Evolutionary conservation across 176 grass and related monocot species (phyloP), one percentile per base, ranked within the genome.

Genomic region (Oryza coarctata): DNA sequence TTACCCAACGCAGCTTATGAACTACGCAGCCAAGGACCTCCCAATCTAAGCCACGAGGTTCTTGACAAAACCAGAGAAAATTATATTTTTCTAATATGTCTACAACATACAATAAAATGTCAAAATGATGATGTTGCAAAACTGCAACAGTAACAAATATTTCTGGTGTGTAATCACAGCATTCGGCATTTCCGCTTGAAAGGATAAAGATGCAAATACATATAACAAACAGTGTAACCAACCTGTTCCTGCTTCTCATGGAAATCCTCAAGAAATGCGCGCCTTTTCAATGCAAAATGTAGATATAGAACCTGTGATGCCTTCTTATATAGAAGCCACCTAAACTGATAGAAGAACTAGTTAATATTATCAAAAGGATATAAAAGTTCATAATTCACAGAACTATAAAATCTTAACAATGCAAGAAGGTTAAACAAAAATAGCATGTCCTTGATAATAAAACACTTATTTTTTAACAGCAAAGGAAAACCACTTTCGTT

Each of bases 161-260:
- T 71, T 38, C 5, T 34, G 64, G 63, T 65, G 76, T 65, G 18
- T 23, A n/a, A 79, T 13, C 18, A 47, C 17, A 50, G 40, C 22
- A 64, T 41, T 79, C 27, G 41, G 25, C 36, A 39, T 2, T 85
- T 27, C 41, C 41, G 71, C 3, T 57, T 52, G 76, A 73, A 66
- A 80, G 31, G 25, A 86, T 12, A 69, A 2, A 40, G n/a, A 78
- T 71, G 44, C 22, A 86, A 65, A 29, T 63, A 62, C 4, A 38
- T 2, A 12, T 58, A 78, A 71, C 33, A 18, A 39, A 41, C 58
- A 78, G 41, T 30, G 27, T 35, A 58, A 86, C 74, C 10, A 35
- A 94, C 92, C 92, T 94, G 92, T 72, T 89, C 92, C 61, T 94
- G 92, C 83, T 91, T 94, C 83, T 91, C 89, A 86, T 94, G 89